Base-by-base conservation (phyloP, 2,329 filamentous ascomycete species). In the Lizonia empirigonia region DNA sequence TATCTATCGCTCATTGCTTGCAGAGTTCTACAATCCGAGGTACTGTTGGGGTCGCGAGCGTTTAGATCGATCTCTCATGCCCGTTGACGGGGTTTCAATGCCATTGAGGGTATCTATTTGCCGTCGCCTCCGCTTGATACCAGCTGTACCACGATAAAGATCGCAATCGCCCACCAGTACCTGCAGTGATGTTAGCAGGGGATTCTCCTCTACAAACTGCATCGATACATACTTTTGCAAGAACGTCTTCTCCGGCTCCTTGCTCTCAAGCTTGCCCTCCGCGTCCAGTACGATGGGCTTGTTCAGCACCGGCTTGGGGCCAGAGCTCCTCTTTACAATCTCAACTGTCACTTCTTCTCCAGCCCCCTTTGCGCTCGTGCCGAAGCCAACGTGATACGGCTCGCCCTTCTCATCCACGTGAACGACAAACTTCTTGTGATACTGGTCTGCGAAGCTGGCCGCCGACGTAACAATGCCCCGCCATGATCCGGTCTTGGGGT, bases 281-380 rank as follows among this genome's bases (percentile, higher is more conserved):
- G 81, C 78, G 60, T 83, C 83, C 56, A 83, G 73, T 44, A 82
- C 72, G 41, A 82, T 78, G 1, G 82, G 82, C 37, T 78, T 82
- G 52, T 83, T 80, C 63, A 80, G 57, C 5, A 70, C 63, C 8
- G 77, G 76, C 55, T 72, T 70, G 1, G 76, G 74, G 2, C 77
- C 78, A 16, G 58, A 57, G 36, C 55, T 61, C 38, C 70, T 70
- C 60, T 64, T 69, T 40, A 75, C 67, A 8, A 80, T 68, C 50
- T 76, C 74, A 10, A 79, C 71, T 13, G 69, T 69, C n/a, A 79
- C 56, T 15, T 73, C 72, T 24, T 75, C 68, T 20, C 70, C 72
- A 13, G 34, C 46, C 5, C 50, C 64, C 38, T 63, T 67, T 10
- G 62, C 64, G 20, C 65, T 67, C 18, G 76, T 72, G 16, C 67